Percentiles rank a stretch among this genome's conserved stretches.
phyloP scores from a whole-genome alignment of 148 eudicot genomes.

The Spergularia marina region DNA sequence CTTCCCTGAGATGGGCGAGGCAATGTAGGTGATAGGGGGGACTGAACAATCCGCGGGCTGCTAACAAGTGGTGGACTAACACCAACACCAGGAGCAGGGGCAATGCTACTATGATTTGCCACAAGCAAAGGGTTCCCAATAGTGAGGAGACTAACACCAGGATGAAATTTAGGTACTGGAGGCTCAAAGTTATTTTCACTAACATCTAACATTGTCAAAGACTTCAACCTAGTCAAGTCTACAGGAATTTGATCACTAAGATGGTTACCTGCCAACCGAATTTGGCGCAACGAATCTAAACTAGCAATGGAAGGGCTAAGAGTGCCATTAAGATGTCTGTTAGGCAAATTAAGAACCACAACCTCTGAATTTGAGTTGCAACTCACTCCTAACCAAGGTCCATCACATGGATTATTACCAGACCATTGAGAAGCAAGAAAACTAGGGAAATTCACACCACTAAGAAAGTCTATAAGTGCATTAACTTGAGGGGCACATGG shows the following conservation, averaged over 20 bases:
- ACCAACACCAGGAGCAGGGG: constrained; percentile 23
- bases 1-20: constrained; percentile 23
- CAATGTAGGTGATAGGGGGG: constrained; percentile 25
- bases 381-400: constrained; percentile 59
- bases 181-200: constrained; percentile 51
- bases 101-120: constrained; percentile 16
- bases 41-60: constrained; percentile 22
- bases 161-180: constrained; percentile 55
- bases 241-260: constrained; percentile 45
- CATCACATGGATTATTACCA: constrained; percentile 71
- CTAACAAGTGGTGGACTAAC: constrained; percentile 23
- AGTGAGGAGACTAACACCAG: constrained; percentile 38
- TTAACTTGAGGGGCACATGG: constrained; percentile 58
- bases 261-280: constrained; percentile 51
- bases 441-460: constrained; percentile 43
- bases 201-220: constrained; percentile 55
- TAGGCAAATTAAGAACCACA: constrained; percentile 49
- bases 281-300: constrained; percentile 41
- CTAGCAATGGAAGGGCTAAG: constrained; percentile 57
- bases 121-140: constrained; percentile 49
- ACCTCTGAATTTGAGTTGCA: constrained; percentile 45
- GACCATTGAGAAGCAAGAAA: constrained; percentile 53
- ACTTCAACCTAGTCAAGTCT: constrained; percentile 43
- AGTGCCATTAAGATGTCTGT: constrained; percentile 55
- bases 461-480: constrained; percentile 56